These are phyloP conservation scores for Solanum ossicruentum DNA, from an alignment of 257 asterid species.

Conservation along the genomic window DNA sequence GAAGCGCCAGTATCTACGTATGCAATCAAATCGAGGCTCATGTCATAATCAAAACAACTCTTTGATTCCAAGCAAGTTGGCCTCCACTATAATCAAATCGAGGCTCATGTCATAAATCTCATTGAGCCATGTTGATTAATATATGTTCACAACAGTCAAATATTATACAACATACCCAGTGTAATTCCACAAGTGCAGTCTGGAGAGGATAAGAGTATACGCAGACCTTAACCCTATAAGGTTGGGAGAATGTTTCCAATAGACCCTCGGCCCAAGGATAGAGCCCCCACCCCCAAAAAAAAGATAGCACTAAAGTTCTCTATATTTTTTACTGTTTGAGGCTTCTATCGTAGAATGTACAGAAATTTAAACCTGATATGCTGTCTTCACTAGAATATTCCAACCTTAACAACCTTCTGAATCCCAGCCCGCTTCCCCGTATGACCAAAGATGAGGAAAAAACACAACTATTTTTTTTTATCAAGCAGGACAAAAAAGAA, in stretches of 20 bases:
- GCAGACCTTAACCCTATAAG: neutral
- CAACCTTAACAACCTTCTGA: neutral
- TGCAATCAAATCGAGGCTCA: neutral
- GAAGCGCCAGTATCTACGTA: neutral
- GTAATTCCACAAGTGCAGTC: neutral
- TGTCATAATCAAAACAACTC: neutral
- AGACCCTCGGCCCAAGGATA: neutral
- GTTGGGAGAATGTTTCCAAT: neutral
- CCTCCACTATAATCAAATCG: neutral
- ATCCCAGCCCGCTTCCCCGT: neutral
- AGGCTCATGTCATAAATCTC: neutral
- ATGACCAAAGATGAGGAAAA: neutral
- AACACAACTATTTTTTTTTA: neutral
- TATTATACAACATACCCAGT: neutral
- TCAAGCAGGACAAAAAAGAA: neutral
- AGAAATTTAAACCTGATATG: neutral
- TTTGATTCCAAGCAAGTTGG: neutral
- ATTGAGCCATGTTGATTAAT: neutral
- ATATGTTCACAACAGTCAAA: neutral
- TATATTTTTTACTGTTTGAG: neutral
- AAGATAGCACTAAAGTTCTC: neutral
- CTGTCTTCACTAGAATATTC: neutral
- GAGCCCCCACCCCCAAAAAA: neutral
- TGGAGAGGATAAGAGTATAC: neutral
- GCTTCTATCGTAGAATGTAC: neutral